A percentile compares a stretch with the other conserved stretches of the same genome.
phyloP scores from a whole-genome alignment of 768 basidiomycete species.

The Suillus brevipes region DNA sequence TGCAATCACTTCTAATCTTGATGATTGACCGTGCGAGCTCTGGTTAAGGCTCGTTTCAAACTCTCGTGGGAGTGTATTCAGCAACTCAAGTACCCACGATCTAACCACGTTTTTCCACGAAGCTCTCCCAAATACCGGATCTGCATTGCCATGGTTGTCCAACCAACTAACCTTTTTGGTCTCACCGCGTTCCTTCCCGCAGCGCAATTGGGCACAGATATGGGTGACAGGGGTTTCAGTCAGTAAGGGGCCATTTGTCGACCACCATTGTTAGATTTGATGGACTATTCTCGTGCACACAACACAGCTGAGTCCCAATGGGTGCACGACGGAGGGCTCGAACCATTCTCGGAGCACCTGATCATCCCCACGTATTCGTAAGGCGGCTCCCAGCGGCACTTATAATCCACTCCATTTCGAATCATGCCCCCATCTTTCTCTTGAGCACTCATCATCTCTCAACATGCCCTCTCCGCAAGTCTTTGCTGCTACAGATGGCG shows the following conservation, averaged over 20 bases:
- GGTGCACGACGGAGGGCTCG: not conserved
- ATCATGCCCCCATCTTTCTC: not conserved
- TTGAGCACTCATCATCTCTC: slow-evolving; percentile 7
- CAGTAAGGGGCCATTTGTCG: not conserved
- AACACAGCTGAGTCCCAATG: slow-evolving; percentile 1
- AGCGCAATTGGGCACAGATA: not conserved
- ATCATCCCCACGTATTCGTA: slow-evolving; percentile 14
- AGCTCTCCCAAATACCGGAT: slow-evolving; percentile 7
- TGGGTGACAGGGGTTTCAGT: slow-evolving; percentile 7
- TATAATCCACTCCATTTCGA: slow-evolving; percentile 25
- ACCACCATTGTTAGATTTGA: not conserved
- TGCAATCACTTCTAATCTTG: not conserved
- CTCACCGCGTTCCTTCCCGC: not conserved
- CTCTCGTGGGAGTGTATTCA: not conserved
- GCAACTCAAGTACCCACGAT: slow-evolving; percentile 6
- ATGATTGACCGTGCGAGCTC: not conserved
- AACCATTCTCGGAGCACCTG: slow-evolving; percentile 10
- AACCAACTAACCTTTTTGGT: slow-evolving; percentile 1
- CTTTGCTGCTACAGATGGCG: slow-evolving; percentile 51
- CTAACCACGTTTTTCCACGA: slow-evolving; percentile 13
- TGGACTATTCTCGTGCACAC: slow-evolving; percentile 5
- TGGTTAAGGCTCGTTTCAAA: not conserved
- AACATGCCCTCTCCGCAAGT: slow-evolving; percentile 70
- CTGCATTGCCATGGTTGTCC: slow-evolving; percentile 7
- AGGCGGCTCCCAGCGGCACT: slow-evolving; percentile 25